Evolutionary conservation across 257 asterid genomes (phyloP).

Genomic region (Jacaranda copaia): DNA sequence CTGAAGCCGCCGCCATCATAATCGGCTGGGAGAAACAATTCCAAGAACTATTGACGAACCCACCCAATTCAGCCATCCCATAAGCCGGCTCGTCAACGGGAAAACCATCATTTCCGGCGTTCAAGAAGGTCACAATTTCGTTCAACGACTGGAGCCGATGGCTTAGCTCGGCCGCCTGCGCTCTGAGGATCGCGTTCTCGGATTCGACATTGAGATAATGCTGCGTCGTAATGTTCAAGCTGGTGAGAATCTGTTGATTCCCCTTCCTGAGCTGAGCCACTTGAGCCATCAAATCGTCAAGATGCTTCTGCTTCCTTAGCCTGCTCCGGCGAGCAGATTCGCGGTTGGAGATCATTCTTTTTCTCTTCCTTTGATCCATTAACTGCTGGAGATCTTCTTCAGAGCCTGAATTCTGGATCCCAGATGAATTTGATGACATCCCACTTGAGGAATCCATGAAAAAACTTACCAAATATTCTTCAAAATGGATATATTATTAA

Average conservation of each 20-base stretch:
- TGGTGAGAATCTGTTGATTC: conserved; percentile 61
- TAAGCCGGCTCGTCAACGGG: conserved; percentile 29
- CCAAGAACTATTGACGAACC: conserved; percentile 55
- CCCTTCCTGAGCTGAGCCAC: conserved; percentile 62
- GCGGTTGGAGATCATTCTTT: conserved; percentile 90
- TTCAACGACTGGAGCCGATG: conserved; percentile 73
- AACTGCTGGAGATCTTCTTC: conserved; percentile 67
- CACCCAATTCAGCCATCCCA: conserved; percentile 44
- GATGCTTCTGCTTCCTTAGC: conserved; percentile 84
- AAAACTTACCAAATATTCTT: neutral
- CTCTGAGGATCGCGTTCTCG: conserved; percentile 80
- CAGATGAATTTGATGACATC: conserved; percentile 66
- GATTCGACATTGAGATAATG: conserved; percentile 65
- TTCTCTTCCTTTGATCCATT: conserved; percentile 81
- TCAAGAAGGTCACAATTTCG: conserved; percentile 57
- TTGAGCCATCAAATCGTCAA: conserved; percentile 76
- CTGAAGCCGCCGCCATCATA: conserved; percentile 62
- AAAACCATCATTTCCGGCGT: conserved; percentile 34
- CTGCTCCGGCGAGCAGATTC: conserved; percentile 97
- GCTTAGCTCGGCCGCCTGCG: conserved; percentile 79
- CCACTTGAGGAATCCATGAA: conserved; percentile 79
- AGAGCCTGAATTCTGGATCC: conserved; percentile 66
- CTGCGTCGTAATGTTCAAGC: conserved; percentile 57
- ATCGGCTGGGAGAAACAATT: conserved; percentile 67
- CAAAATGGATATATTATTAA: neutral